Evolutionary conservation across 1,284 basidiomycete genomes (phyloP).

Genomic region (Phylloboletellus chloephorus): DNA sequence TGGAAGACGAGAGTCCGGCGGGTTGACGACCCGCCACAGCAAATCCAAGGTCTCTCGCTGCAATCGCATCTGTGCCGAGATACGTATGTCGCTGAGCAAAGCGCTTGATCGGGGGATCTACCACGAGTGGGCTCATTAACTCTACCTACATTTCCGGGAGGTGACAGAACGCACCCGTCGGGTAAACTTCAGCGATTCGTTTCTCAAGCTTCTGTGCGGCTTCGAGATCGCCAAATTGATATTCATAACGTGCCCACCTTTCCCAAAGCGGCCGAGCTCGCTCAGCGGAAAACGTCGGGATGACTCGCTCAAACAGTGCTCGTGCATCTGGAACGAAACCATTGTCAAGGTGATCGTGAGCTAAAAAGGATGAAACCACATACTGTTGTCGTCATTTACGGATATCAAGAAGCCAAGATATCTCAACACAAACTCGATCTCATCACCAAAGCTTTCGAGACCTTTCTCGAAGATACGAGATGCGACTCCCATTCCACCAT

Average conservation of each 20-base stretch:
- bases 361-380: conserved; percentile 26
- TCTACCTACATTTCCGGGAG: background rate
- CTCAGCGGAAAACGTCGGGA: conserved; percentile 74
- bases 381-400: conserved; percentile 94
- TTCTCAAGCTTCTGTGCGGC: conserved; percentile 86
- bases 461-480: conserved; percentile 94
- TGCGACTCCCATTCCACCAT: conserved; percentile 64
- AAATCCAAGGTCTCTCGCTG: conserved; percentile 82
- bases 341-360: conserved; percentile 1
- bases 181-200: conserved; percentile 83
- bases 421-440: conserved; percentile 81
- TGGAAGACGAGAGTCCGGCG: conserved; percentile 19
- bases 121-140: background rate
- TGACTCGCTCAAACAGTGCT: conserved; percentile 89
- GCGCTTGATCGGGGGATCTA: conserved; percentile 86
- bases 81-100: conserved; percentile 91
- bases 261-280: conserved; percentile 89
- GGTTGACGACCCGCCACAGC: conserved; percentile 44
- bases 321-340: conserved; percentile 68
- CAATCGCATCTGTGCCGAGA: conserved; percentile 83
- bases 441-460: conserved; percentile 79
- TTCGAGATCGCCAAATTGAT: conserved; percentile 90
- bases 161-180: conserved; percentile 52
- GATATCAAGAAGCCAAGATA: conserved; percentile 93
- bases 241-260: conserved; percentile 93